These are phyloP conservation scores for Saccharum officinarum DNA, from an alignment of 176 grass and related monocot species.

Conservation along the genomic window DNA sequence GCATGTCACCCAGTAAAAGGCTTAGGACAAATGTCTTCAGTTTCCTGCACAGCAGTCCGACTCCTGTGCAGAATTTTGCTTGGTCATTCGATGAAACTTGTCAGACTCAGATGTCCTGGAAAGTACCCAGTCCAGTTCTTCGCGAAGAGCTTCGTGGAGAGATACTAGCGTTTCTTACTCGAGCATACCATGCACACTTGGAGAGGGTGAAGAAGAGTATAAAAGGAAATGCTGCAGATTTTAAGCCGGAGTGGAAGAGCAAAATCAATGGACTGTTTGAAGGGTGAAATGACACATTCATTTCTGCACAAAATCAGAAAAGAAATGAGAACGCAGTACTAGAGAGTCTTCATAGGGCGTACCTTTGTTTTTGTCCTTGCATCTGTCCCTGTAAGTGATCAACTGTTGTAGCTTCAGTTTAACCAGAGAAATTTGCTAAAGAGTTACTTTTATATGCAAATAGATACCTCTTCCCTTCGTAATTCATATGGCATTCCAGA, in stretches of 20 bases:
- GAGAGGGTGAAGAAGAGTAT: background rate
- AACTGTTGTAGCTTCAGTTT: too few relatives aligned
- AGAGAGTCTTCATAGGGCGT: background rate
- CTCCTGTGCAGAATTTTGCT: background rate
- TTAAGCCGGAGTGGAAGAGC: background rate
- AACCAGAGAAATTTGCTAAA: background rate
- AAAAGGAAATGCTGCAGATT: background rate
- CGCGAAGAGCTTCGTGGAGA: background rate
- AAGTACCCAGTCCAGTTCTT: conserved; percentile 3
- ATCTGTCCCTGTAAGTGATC: background rate
- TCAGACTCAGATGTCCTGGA: background rate
- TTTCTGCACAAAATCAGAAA: background rate
- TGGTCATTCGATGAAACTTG: conserved; percentile 3
- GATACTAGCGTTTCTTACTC: background rate
- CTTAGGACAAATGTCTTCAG: background rate
- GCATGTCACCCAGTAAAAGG: background rate
- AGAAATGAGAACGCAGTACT: background rate
- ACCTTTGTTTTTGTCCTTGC: background rate
- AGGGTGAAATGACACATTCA: background rate
- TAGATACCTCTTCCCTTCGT: background rate
- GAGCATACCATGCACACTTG: background rate
- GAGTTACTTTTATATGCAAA: background rate
- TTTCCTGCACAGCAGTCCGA: background rate
- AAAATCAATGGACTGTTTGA: background rate
- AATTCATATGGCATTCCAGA: background rate